Evolutionary conservation across 805 yeast genomes (phyloP).

Genomic region (Maudiozyma turicensis): DNA sequence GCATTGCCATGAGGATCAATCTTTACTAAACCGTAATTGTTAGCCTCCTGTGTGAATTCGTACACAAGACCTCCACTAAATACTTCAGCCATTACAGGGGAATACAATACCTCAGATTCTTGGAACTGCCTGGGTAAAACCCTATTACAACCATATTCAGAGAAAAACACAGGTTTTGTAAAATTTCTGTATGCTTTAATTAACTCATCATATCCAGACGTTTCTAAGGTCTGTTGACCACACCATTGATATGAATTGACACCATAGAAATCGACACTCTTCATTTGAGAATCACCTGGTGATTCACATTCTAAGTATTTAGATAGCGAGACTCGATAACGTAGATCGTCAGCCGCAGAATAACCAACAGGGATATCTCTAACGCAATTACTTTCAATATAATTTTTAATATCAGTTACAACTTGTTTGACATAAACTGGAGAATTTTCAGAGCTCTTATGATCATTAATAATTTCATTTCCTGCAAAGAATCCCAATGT

Average conservation of each 20-base stretch:
- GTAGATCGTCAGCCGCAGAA: conserved; percentile 90
- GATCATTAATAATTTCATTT: conserved; percentile 81
- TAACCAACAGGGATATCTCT: conserved; percentile 84
- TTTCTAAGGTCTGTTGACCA: conserved; percentile 73
- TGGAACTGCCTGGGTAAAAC: conserved; percentile 71
- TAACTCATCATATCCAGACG: conserved; percentile 67
- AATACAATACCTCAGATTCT: conserved; percentile 62
- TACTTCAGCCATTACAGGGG: conserved; percentile 60
- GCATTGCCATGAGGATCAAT: conserved; percentile 35
- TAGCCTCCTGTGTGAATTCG: conserved; percentile 70
- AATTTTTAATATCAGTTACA: conserved; percentile 70
- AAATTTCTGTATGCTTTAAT: conserved; percentile 61
- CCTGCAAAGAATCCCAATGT: conserved; percentile 90
- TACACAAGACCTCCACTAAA: conserved; percentile 83
- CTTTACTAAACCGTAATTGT: conserved; percentile 68
- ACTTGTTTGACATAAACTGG: conserved; percentile 74
- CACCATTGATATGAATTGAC: conserved; percentile 96
- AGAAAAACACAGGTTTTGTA: conserved; percentile 71
- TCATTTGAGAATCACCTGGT: conserved; percentile 35
- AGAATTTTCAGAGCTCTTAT: conserved; percentile 52
- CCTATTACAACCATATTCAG: conserved; percentile 88
- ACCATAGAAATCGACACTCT: conserved; percentile 74
- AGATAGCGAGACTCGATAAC: conserved; percentile 66
- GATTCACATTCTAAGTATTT: conserved; percentile 69
- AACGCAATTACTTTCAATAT: conserved; percentile 46